These are phyloP conservation scores for Collybiopsis confluens DNA, from an alignment of 768 basidiomycete genomes.

Conservation along the genomic window DNA sequence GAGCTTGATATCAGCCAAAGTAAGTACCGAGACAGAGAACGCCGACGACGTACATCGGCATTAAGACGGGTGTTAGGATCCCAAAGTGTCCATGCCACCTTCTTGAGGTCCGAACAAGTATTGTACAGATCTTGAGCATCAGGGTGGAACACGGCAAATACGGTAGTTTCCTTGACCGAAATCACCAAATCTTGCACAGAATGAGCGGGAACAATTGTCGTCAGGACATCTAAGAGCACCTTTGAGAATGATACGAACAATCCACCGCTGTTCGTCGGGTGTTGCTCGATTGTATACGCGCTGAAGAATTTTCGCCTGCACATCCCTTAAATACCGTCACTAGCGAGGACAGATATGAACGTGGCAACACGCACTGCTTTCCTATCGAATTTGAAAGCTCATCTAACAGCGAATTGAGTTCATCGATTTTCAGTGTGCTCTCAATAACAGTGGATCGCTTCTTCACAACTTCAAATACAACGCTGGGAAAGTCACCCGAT, in stretches of 20 bases:
- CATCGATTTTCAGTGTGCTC: conserved; percentile 73
- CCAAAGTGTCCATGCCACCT: conserved; percentile 85
- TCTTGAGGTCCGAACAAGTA: conserved; percentile 94
- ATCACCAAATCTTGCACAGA: conserved; percentile 73
- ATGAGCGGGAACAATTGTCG: not conserved
- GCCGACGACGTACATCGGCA: conserved; percentile 39
- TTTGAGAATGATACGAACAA: conserved; percentile 93
- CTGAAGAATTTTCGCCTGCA: conserved; percentile 72
- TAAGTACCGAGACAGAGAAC: not conserved
- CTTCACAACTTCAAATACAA: conserved; percentile 82
- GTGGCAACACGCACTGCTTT: conserved; percentile 52
- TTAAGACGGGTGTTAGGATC: conserved; percentile 67
- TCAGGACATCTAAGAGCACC: conserved; percentile 39
- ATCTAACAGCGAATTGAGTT: conserved; percentile 79
- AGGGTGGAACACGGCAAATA: conserved; percentile 88
- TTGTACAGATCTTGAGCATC: conserved; percentile 94
- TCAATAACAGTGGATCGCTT: conserved; percentile 79
- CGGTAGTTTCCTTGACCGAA: conserved; percentile 90
- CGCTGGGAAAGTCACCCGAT: conserved; percentile 85
- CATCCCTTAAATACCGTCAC: conserved; percentile 44
- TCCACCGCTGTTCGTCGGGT: conserved; percentile 89
- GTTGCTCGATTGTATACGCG: conserved; percentile 77
- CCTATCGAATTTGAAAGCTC: conserved; percentile 68
- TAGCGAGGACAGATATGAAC: not conserved
- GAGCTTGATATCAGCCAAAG: not conserved